These are phyloP conservation scores for Fragilariopsis cylindrus DNA, from an alignment of 108 stramenopile genomes.

Conservation along the genomic window DNA sequence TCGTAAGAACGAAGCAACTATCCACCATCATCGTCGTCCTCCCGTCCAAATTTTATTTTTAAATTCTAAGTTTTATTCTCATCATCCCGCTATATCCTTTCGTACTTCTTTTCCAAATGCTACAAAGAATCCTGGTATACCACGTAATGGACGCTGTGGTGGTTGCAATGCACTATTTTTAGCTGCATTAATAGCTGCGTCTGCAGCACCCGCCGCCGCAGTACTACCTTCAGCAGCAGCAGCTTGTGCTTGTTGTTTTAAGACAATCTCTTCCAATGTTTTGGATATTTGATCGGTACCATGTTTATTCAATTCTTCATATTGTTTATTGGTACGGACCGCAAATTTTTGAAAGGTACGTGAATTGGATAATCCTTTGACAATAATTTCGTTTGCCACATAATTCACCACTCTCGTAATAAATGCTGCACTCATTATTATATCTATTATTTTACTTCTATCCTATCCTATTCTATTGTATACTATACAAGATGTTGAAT, in stretches of 20 bases:
- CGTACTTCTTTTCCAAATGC: conserved; percentile 76
- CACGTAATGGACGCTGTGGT: conserved; percentile 63
- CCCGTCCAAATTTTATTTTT: too few relatives aligned
- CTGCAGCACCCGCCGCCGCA: conserved; percentile 5
- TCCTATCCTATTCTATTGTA: not conserved
- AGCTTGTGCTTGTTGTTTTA: conserved; percentile 31
- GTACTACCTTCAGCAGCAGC: conserved; percentile 12
- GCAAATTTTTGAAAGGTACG: conserved; percentile 83
- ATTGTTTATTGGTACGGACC: conserved; percentile 66
- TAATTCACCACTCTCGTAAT: conserved; percentile 75
- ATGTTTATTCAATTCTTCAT: conserved; percentile 66
- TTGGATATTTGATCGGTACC: conserved; percentile 64
- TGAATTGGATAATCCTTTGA: conserved; percentile 85
- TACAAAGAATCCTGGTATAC: conserved; percentile 72
- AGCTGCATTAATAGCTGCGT: conserved; percentile 15
- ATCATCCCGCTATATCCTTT: conserved; percentile 58
- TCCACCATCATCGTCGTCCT: too few relatives aligned
- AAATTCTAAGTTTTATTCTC: too few relatives aligned
- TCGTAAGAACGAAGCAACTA: too few relatives aligned
- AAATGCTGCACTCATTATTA: conserved; percentile 53
- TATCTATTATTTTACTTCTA: too few relatives aligned
- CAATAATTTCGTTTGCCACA: conserved; percentile 80
- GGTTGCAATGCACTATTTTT: conserved; percentile 27
- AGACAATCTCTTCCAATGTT: conserved; percentile 62
- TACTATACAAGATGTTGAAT: not conserved